Base-by-base conservation (phyloP, 106 monocot species). In the Cymbidium sinense region DNA sequence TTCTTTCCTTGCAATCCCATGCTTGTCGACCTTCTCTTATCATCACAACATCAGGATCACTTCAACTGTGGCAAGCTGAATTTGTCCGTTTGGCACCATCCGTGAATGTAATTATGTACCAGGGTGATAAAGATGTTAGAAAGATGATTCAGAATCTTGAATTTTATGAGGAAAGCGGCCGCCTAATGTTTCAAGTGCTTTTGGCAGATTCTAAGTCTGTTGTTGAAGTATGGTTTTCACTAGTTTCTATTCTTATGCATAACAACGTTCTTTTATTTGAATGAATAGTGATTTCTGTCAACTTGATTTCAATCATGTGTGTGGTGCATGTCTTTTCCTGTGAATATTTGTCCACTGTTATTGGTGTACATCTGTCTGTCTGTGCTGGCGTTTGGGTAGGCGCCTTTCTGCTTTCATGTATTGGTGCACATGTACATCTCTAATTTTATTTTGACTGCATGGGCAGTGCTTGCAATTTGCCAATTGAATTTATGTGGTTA, bases 121-220 rank as follows among this genome's bases (percentile, higher is more conserved):
- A 41, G 73, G 92, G 89, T 30, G 77, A 34, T 64, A 89, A 85
- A 83, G 58, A 85, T 64, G 75, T 72, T 30, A 82, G 92, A 34
- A 89, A 80, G 82, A 70, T 82, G 74, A 84, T 92, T 76, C 87
- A 51, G 41, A 79, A 67, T 72, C 15, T 86, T 18, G 92, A 92
- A 73, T 92, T 92, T 80, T 89, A 89, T 70, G 77, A 83, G 25
- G 83, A 89, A 76, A 43, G 85, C 50, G 89, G 92, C 80, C 81
- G 81, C 31, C 25, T 89, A 74, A 85, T 89, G 87, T 89, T 92
- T 79, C 85, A 89, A 84, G 92, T 89, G 58, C 87, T 92, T 76
- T 34, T 92, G 61, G 85, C 92, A 73, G 85, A 85, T 80, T 82
- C 87, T 75, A 83, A 89, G 75, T 83, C 82, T 23, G 55, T 92